Conservation (phyloP, 1,284 basidiomycete species). For the Malassezia sympodialis region DNA sequence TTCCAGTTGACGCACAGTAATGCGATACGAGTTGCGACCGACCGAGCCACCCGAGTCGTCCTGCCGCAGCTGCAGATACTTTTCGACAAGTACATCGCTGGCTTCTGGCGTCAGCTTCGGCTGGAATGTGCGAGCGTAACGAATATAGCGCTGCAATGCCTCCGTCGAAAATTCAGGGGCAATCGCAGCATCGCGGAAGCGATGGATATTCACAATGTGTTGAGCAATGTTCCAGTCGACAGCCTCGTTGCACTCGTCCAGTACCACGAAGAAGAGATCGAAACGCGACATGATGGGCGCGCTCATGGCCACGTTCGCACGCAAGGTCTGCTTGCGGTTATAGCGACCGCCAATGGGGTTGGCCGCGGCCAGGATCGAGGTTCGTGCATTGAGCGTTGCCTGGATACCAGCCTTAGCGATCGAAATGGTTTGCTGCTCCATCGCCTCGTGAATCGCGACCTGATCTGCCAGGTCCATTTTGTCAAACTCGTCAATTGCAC, state of each 20-base stretch:
- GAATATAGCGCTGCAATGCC: conserved; percentile 87
- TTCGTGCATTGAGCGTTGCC: conserved; percentile 92
- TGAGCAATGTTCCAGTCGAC: conserved; percentile 86
- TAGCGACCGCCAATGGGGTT: conserved; percentile 95
- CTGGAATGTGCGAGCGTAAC: conserved; percentile 89
- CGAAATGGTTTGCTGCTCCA: conserved; percentile 99
- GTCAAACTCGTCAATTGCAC: conserved; percentile 99
- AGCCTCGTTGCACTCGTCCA: conserved; percentile 91
- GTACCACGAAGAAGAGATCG: conserved; percentile 94
- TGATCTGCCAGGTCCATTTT: conserved; percentile 99
- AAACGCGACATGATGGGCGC: conserved; percentile 99
- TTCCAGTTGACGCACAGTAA: conserved; percentile 90
- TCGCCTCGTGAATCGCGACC: conserved; percentile 98
- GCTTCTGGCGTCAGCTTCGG: conserved; percentile 75
- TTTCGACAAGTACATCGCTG: conserved; percentile 84
- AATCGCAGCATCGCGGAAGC: conserved; percentile 86
- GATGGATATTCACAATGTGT: conserved; percentile 96
- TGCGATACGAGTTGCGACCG: conserved; percentile 83
- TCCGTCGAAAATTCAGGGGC: conserved; percentile 94
- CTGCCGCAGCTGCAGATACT: conserved; percentile 82
- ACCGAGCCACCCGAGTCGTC: conserved; percentile 63
- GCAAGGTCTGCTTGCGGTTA: conserved; percentile 82
- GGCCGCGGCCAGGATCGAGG: conserved; percentile 92
- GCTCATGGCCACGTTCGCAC: conserved; percentile 95
- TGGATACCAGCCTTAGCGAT: conserved; percentile 99